Evolutionary conservation across 352 stramenopile species (phyloP), one percentile per base, ranked within the genome.

Genomic region (Globisporangium ultimum): DNA sequence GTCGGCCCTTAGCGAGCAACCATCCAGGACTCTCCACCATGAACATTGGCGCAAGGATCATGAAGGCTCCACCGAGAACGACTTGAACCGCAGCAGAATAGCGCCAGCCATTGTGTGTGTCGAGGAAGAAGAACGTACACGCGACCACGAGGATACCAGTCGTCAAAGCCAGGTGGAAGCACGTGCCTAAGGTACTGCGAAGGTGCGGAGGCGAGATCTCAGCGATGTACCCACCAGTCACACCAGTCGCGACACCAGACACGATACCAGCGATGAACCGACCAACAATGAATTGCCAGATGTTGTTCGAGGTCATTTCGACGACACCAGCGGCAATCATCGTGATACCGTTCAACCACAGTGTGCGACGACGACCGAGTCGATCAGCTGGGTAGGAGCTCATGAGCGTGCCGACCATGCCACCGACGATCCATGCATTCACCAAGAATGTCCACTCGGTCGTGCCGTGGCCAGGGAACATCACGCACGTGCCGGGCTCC

Each of bases 61-160:
- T 46, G 52, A 87, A 84, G 18, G 78, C 50, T 0, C 14, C 67
- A 1, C 66, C 78, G 2, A 88, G 61, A 40, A 85, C 56, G 32
- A 83, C 73, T 21, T 76, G 76, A 28, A 90, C 81, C 11, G 42
- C 80, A 50, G 73, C 80, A 58, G 85, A 79, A 58, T 80, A 76
- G 7, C 80, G 76, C 78, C 78, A 90, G 34, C 74, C 78, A 24
- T 65, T 68, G 15, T 69, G 43, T 15, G 77, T 78, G 64, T 84
- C 67, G 42, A 70, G 62, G 64, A 81, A 85, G 58, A 82, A 89
- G 63, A 87, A 78, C 10, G 72, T 72, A 1, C 59, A 71, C 6
- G 61, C 67, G n/a, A 80, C 75, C 38, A 77, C 56, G 22, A 85
- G 55, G 32, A 79, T 71, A 21, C 75, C 75, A 40, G 74, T 54